These are phyloP conservation scores for Cryphonectria parasitica DNA, from an alignment of 2,329 filamentous ascomycete genomes.

Conservation along the genomic window DNA sequence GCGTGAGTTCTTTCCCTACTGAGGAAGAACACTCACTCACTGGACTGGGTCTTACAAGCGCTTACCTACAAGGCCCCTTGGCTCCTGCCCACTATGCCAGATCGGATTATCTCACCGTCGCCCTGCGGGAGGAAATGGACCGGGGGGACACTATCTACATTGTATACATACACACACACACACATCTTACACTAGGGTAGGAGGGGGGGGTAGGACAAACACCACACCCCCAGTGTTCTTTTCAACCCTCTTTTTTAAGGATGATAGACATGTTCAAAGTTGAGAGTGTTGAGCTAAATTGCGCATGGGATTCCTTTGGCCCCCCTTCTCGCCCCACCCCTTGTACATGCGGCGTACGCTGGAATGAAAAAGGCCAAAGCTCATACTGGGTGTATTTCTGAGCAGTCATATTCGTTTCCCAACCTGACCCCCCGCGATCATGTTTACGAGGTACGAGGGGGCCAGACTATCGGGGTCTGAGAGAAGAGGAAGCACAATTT, in stretches of 20 bases:
- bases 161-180: neutral
- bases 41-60: neutral
- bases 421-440: too few species aligned
- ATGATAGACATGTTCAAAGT: neutral
- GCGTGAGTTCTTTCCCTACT: neutral
- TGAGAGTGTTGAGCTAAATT: neutral
- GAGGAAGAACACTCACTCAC: neutral
- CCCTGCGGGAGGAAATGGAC: neutral
- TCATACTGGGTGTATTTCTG: slow-evolving; percentile 9
- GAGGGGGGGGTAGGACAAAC: neutral
- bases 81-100: neutral
- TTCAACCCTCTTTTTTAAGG: neutral
- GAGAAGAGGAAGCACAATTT: neutral
- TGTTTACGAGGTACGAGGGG: neutral
- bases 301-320: neutral
- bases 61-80: neutral
- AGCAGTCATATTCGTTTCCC: slow-evolving; percentile 13
- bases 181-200: neutral
- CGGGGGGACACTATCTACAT: neutral
- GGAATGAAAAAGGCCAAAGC: neutral
- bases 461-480: neutral
- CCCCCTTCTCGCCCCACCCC: neutral
- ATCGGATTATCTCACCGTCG: neutral
- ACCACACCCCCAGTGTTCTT: neutral
- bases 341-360: neutral